A percentile compares a stretch with the other conserved stretches of the same genome.
These are phyloP conservation scores for Hippophae rhamnoides DNA, from an alignment of 306 rosid species.

Conservation along the genomic window DNA sequence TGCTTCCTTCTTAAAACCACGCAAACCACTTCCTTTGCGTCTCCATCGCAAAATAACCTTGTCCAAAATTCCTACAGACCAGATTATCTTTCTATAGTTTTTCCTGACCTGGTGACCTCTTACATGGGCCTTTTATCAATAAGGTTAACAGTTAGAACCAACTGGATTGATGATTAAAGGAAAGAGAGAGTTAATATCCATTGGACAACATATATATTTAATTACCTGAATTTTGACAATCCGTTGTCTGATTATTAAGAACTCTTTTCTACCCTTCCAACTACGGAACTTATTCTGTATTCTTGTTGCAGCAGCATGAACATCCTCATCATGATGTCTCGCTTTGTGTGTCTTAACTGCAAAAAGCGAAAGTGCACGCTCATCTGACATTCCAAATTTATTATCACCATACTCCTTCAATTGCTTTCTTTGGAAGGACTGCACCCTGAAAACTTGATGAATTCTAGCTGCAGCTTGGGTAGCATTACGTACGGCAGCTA, in stretches of 20 bases:
- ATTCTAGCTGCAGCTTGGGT: constrained; percentile 81
- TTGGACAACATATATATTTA: background rate
- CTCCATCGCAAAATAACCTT: constrained; percentile 83
- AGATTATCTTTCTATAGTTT: constrained; percentile 41
- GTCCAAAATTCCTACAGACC: constrained; percentile 87
- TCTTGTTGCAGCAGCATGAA: constrained; percentile 60
- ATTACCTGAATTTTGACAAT: constrained; percentile 82
- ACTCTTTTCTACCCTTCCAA: constrained; percentile 77
- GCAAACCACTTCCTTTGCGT: constrained; percentile 77
- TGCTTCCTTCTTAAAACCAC: constrained; percentile 66
- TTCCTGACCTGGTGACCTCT: constrained; percentile 93
- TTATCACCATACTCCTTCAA: constrained; percentile 33
- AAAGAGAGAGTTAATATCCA: background rate
- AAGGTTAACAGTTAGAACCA: constrained; percentile 12
- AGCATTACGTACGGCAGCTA: constrained; percentile 82
- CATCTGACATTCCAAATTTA: constrained; percentile 44
- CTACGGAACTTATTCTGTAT: constrained; percentile 78
- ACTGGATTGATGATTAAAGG: background rate
- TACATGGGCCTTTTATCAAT: constrained; percentile 58
- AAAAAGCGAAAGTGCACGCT: constrained; percentile 49
- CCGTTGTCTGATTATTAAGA: constrained; percentile 49
- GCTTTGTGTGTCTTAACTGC: constrained; percentile 33
- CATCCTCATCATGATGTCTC: constrained; percentile 38
- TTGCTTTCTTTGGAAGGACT: constrained; percentile 79
- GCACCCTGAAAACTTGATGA: constrained; percentile 68